Evolutionary conservation across 306 rosid species (phyloP).

Genomic region (Prunus kanzakura): DNA sequence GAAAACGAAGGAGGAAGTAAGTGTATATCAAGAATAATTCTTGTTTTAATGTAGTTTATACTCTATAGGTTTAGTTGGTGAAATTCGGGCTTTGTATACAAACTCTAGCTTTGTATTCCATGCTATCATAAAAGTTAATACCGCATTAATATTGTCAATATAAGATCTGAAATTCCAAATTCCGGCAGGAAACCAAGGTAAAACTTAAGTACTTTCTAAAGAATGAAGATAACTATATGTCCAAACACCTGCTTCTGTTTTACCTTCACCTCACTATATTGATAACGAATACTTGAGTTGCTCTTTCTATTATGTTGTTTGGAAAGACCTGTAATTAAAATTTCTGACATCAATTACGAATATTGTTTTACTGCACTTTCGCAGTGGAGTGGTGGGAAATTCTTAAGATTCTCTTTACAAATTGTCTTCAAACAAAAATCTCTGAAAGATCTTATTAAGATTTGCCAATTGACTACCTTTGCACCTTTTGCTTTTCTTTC

Average conservation of each 20-base stretch:
- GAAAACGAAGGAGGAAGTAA: slow-evolving; percentile 80
- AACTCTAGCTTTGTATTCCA: background rate
- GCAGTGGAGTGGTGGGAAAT: background rate
- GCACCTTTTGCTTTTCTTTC: background rate
- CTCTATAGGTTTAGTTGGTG: background rate
- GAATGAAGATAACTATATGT: background rate
- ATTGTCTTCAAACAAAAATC: background rate
- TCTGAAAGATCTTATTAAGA: background rate
- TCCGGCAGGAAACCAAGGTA: background rate
- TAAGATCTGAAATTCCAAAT: background rate
- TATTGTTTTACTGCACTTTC: background rate
- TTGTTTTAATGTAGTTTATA: background rate
- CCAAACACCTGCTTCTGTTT: background rate
- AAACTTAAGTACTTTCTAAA: background rate
- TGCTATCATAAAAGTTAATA: background rate
- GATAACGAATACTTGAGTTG: slow-evolving; percentile 1
- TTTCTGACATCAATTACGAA: background rate
- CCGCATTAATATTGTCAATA: background rate
- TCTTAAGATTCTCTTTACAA: background rate
- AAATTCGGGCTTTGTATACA: background rate
- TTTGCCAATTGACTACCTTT: background rate
- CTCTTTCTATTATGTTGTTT: background rate
- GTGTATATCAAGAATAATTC: slow-evolving; percentile 25
- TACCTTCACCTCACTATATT: background rate
- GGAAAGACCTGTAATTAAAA: background rate